Percentiles rank a stretch among this genome's conserved stretches.
Evolutionary conservation across 805 yeast species (phyloP).

Genomic region (Cyberlindnera saturnus): DNA sequence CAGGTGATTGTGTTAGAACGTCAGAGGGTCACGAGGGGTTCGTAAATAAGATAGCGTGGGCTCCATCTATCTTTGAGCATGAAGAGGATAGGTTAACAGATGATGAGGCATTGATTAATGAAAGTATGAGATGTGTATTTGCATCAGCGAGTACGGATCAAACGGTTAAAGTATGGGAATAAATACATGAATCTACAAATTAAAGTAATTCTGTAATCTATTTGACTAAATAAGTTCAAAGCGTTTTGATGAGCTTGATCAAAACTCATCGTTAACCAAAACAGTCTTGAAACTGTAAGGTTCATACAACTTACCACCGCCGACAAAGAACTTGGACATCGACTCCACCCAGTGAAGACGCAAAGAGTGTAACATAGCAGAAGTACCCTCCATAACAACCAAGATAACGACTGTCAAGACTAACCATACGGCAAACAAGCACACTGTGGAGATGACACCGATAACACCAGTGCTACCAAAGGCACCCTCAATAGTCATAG

Average conservation of each 20-base stretch:
- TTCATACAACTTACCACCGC: constrained; percentile 86
- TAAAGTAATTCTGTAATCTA: background rate
- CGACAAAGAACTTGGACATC: constrained; percentile 96
- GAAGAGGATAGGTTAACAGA: constrained; percentile 23
- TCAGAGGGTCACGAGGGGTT: constrained; percentile 71
- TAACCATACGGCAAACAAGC: constrained; percentile 93
- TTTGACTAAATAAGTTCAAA: too few relatives aligned
- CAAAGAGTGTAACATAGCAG: constrained; percentile 96
- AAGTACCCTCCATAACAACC: constrained; percentile 97
- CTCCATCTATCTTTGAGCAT: constrained; percentile 32
- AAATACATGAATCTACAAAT: constrained; percentile 6
- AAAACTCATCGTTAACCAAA: constrained; percentile 11
- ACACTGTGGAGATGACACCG: constrained; percentile 72
- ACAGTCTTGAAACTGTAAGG: constrained; percentile 65
- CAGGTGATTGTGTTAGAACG: constrained; percentile 42
- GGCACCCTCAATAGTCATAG: constrained; percentile 83
- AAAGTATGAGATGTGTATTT: constrained; percentile 59
- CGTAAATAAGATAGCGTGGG: constrained; percentile 56
- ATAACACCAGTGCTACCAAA: constrained; percentile 49
- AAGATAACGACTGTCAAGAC: constrained; percentile 82
- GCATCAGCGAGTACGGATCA: constrained; percentile 95
- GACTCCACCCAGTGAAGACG: constrained; percentile 99
- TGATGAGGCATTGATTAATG: constrained; percentile 29
- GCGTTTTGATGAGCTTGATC: background rate
- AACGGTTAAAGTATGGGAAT: constrained; percentile 83